Percentiles rank a stretch among this genome's conserved stretches.
Conservation (phyloP, 2,329 filamentous ascomycete genomes). For the Monilinia fructicola region DNA sequence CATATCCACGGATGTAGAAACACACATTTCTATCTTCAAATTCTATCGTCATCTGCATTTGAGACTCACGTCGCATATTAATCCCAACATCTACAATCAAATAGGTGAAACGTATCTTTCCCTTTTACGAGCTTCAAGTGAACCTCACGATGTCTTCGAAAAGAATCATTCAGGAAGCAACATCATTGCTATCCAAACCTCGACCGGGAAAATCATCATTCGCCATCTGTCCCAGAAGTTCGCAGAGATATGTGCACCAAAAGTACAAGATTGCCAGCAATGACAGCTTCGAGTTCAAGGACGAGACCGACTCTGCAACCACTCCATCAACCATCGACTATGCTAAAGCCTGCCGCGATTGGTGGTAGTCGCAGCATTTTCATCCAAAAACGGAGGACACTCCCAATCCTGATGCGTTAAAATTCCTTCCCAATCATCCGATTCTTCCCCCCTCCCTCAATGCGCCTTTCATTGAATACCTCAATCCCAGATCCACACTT, state of each 20-base stretch:
- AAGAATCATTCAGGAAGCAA: conserved; percentile 31
- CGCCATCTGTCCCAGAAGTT: conserved; percentile 33
- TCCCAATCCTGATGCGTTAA: conserved; percentile 91
- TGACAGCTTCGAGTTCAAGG: conserved; percentile 49
- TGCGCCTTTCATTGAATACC: conserved; percentile 85
- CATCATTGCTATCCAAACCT: conserved; percentile 31
- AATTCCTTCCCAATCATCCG: conserved; percentile 89
- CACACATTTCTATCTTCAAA: conserved; percentile 2
- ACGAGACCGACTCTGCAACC: conserved; percentile 48
- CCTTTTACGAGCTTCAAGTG: not conserved
- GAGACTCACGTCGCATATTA: not conserved
- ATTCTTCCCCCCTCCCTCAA: conserved; percentile 74
- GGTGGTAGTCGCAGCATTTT: conserved; percentile 73
- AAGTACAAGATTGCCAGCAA: conserved; percentile 46
- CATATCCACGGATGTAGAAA: no score
- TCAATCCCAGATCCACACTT: conserved; percentile 83
- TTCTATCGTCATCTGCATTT: not conserved
- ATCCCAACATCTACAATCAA: not conserved
- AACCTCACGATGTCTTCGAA: conserved; percentile 32
- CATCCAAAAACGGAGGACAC: conserved; percentile 95
- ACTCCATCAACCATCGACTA: conserved; percentile 44
- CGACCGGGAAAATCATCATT: conserved; percentile 38
- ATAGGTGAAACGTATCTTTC: not conserved
- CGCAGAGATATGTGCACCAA: conserved; percentile 46
- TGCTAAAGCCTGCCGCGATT: conserved; percentile 42